Percentiles rank a stretch among this genome's conserved stretches.
Conservation (phyloP, 495 filamentous ascomycete species). For the Evernia prunastri region DNA sequence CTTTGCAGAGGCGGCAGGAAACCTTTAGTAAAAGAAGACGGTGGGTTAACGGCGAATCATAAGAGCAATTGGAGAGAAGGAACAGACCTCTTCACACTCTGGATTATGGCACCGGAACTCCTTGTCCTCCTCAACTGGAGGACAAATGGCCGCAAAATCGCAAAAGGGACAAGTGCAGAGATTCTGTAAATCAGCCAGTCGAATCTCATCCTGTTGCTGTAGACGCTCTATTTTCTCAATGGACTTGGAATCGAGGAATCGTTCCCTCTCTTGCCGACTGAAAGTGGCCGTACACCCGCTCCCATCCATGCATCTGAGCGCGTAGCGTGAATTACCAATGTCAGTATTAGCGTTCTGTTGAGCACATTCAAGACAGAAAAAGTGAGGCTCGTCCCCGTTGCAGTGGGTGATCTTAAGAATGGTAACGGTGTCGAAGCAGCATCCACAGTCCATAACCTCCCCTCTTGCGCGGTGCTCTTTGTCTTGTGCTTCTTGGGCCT, state of each 20-base stretch:
- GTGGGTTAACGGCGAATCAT: neutral
- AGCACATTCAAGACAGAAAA: constrained; percentile 66
- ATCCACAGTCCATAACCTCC: constrained; percentile 55
- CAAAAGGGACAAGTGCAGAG: constrained; percentile 76
- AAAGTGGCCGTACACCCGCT: constrained; percentile 49
- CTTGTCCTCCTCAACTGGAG: constrained; percentile 59
- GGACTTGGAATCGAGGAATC: constrained; percentile 52
- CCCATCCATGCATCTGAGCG: constrained; percentile 49
- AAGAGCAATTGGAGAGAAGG: neutral
- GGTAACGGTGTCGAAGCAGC: constrained; percentile 62
- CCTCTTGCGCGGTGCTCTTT: constrained; percentile 37
- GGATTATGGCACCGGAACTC: constrained; percentile 68
- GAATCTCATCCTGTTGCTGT: constrained; percentile 62
- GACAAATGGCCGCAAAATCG: constrained; percentile 66
- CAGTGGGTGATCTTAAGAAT: constrained; percentile 64
- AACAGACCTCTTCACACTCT: constrained; percentile 45
- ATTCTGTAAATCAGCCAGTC: constrained; percentile 56
- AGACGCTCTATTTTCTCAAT: constrained; percentile 57
- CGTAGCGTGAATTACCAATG: constrained; percentile 58
- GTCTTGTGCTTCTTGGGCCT: constrained; percentile 36
- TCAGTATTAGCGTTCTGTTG: constrained; percentile 55
- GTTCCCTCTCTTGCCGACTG: constrained; percentile 39
- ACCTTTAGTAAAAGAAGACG: constrained; percentile 28
- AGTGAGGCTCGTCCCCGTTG: constrained; percentile 49
- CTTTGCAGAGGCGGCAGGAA: constrained; percentile 69